Percentiles rank a stretch among this genome's conserved stretches.
Conservation (phyloP, 768 basidiomycete species). For the Boletus pseudo-olivaceus region DNA sequence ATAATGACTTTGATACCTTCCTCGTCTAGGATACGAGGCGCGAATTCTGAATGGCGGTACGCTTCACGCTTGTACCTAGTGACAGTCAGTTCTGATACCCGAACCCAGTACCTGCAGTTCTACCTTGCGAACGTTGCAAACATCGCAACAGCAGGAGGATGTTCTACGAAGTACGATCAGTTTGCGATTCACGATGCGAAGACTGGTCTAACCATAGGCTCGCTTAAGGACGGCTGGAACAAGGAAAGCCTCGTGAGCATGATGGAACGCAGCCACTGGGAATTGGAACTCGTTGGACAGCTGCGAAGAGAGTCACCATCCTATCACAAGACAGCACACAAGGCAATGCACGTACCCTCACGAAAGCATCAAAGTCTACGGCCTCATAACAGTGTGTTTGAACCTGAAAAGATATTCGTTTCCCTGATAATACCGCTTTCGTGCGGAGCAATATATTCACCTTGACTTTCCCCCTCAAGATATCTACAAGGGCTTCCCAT, state of each 20-base stretch:
- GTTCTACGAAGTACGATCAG: conserved; percentile 29
- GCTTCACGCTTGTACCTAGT: conserved; percentile 54
- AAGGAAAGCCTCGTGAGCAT: conserved; percentile 77
- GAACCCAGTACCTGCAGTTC: not conserved
- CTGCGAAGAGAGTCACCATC: conserved; percentile 26
- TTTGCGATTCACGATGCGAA: not conserved
- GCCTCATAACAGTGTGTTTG: conserved; percentile 58
- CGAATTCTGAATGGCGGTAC: conserved; percentile 56
- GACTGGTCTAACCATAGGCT: conserved; percentile 47
- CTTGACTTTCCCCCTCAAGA: conserved; percentile 72
- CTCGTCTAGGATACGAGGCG: conserved; percentile 50
- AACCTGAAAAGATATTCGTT: conserved; percentile 28
- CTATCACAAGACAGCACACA: not conserved
- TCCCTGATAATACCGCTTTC: not conserved
- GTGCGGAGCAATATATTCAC: conserved; percentile 30
- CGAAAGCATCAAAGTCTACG: conserved; percentile 63
- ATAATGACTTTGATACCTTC: conserved; percentile 47
- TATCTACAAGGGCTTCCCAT: conserved; percentile 69
- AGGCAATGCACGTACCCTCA: conserved; percentile 45
- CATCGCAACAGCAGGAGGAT: conserved; percentile 64
- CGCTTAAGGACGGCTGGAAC: conserved; percentile 74
- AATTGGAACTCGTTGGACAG: conserved; percentile 82
- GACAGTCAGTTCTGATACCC: not conserved
- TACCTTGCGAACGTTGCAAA: conserved; percentile 58
- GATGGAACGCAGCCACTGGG: conserved; percentile 71